A percentile compares a stretch with the other conserved stretches of the same genome.
Conservation (phyloP, 345 rosid genomes). For the Corchorus olitorius region DNA sequence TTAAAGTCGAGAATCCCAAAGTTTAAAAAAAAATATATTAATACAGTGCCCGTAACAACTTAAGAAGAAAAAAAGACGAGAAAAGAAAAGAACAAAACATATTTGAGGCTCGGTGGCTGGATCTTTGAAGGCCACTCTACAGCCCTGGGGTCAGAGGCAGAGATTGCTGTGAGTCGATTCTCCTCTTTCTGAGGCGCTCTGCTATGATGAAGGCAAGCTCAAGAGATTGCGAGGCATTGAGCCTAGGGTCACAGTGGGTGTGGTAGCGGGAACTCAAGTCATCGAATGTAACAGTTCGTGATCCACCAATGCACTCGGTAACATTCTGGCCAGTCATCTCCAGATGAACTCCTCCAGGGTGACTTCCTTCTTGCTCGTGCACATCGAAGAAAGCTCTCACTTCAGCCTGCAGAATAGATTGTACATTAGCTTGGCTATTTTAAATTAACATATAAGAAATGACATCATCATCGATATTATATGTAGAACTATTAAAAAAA, state of each 20-base stretch:
- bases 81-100: constrained; percentile 3
- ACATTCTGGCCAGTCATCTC: constrained; percentile 81
- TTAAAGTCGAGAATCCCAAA: constrained; percentile 17
- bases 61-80: neutral
- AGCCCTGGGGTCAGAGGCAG: constrained; percentile 36
- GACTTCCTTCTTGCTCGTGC: constrained; percentile 79
- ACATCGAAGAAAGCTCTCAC: constrained; percentile 73
- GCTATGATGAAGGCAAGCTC: constrained; percentile 74
- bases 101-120: neutral
- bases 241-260: constrained; percentile 69
- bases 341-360: constrained; percentile 66
- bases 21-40: constrained; percentile 11
- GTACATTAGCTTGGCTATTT: too few species aligned
- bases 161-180: constrained; percentile 50
- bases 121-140: constrained; percentile 26
- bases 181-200: constrained; percentile 69
- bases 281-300: constrained; percentile 66
- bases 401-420: constrained; percentile 47
- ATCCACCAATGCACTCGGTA: constrained; percentile 75
- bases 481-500: neutral
- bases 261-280: constrained; percentile 72
- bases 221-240: constrained; percentile 71
- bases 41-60: constrained; percentile 14
- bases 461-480: neutral
- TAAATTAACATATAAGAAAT: neutral